phyloP scores from a whole-genome alignment of 257 asterid genomes.

The Nemophila menziesii region DNA sequence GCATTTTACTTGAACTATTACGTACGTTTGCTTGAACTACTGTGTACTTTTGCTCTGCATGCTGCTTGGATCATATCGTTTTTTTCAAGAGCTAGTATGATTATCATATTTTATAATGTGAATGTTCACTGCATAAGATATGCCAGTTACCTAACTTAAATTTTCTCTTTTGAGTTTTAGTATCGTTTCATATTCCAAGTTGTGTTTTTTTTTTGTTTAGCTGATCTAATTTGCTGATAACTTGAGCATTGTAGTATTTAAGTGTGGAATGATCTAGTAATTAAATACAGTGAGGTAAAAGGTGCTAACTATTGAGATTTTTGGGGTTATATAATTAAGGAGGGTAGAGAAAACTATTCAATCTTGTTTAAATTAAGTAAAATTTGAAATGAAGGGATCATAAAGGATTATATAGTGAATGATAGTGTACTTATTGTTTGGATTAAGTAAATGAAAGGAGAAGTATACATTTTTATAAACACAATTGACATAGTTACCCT shows the following conservation, averaged over 20 bases:
- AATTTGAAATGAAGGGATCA: no score
- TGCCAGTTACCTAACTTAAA: slow-evolving; percentile 17
- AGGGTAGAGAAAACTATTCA: no score
- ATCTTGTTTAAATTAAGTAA: no score
- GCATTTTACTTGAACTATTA: slow-evolving; percentile 40
- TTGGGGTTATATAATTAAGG: neutral
- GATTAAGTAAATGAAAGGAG: no score
- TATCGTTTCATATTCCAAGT: slow-evolving; percentile 2
- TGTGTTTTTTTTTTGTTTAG: neutral
- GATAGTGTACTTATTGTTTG: no score
- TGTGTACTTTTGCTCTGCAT: slow-evolving; percentile 5
- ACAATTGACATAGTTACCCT: no score
- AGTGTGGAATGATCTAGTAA: no score
- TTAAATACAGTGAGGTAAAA: no score
- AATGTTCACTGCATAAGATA: slow-evolving; percentile 7
- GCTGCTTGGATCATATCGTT: slow-evolving; percentile 16
- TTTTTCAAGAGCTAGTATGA: slow-evolving; percentile 13
- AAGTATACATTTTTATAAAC: no score
- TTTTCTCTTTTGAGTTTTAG: slow-evolving; percentile 11
- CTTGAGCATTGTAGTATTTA: slow-evolving; percentile 15
- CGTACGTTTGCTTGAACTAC: neutral
- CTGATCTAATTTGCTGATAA: slow-evolving; percentile 10
- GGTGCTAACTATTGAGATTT: neutral
- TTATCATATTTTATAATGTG: slow-evolving; percentile 9
- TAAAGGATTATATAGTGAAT: no score